Percentiles rank a stretch among this genome's conserved stretches.
phyloP scores from a whole-genome alignment of 495 filamentous ascomycete genomes.

The Mytilinidion resinicola region DNA sequence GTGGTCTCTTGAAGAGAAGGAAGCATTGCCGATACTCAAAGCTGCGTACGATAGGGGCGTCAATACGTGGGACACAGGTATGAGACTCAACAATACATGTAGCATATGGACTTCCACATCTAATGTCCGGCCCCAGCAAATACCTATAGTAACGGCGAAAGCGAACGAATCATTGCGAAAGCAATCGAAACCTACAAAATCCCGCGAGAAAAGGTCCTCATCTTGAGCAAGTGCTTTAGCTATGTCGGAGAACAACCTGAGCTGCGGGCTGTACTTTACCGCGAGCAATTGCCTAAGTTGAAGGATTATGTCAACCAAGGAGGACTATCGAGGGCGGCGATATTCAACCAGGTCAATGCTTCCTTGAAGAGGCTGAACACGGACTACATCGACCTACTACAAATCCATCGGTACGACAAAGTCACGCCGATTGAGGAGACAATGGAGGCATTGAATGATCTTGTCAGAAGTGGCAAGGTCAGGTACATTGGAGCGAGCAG shows the following conservation, averaged over 20 bases:
- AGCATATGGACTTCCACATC: background rate
- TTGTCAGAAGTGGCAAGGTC: slow-evolving; percentile 36
- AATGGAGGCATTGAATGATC: slow-evolving; percentile 36
- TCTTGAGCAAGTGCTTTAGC: slow-evolving; percentile 43
- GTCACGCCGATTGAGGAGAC: slow-evolving; percentile 30
- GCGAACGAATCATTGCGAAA: slow-evolving; percentile 43
- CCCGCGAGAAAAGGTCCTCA: slow-evolving; percentile 41
- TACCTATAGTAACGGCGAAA: slow-evolving; percentile 34
- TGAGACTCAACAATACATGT: background rate
- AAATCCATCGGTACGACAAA: slow-evolving; percentile 33
- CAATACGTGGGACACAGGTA: slow-evolving; percentile 31
- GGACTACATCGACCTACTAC: slow-evolving; percentile 33
- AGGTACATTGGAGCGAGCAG: slow-evolving; percentile 36
- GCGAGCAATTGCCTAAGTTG: slow-evolving; percentile 28
- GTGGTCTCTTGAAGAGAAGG: slow-evolving; percentile 42
- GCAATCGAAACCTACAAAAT: slow-evolving; percentile 43
- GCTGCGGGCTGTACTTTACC: slow-evolving; percentile 17
- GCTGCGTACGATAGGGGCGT: slow-evolving; percentile 27
- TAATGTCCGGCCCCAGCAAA: slow-evolving; percentile 11
- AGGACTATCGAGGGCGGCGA: slow-evolving; percentile 31
- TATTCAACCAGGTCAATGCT: slow-evolving; percentile 31
- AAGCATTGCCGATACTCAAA: slow-evolving; percentile 29
- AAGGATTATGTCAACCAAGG: slow-evolving; percentile 45
- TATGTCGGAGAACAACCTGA: slow-evolving; percentile 36
- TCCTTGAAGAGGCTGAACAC: slow-evolving; percentile 26